Percentiles rank a stretch among this genome's conserved stretches.
These are phyloP conservation scores for Microcos paniculata DNA, from an alignment of 345 rosid genomes.

Conservation along the genomic window DNA sequence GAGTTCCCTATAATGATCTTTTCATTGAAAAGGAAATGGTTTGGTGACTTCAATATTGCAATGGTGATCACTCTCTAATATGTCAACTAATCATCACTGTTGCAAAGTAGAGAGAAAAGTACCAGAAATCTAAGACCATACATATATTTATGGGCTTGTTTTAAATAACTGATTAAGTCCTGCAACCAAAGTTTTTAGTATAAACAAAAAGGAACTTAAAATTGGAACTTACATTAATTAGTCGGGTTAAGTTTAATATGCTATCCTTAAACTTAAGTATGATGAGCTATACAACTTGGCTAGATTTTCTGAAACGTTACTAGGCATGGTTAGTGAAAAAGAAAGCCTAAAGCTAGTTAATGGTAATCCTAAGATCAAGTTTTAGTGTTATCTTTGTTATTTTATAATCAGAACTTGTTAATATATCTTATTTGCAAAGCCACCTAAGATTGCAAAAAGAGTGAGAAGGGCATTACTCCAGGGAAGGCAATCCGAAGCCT, in stretches of 20 bases:
- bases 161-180: not conserved
- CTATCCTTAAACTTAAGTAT: too few species aligned
- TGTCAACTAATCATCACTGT: not conserved
- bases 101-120: not conserved
- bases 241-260: too few species aligned
- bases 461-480: constrained; percentile 37
- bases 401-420: not conserved
- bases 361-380: not conserved
- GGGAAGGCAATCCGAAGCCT: constrained; percentile 94
- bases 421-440: not conserved
- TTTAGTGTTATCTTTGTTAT: not conserved
- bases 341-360: not conserved
- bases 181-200: too few species aligned
- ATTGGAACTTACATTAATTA: too few species aligned
- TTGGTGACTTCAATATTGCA: too few species aligned
- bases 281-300: too few species aligned
- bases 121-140: not conserved
- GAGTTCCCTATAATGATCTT: too few species aligned
- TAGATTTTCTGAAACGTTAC: too few species aligned
- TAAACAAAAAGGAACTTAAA: not conserved
- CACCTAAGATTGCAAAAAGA: not conserved
- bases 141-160: not conserved
- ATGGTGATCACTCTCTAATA: not conserved
- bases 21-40: not conserved
- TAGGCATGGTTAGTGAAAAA: constrained; percentile 6